A percentile compares a stretch with the other conserved stretches of the same genome.
These are phyloP conservation scores for Neophaeococcomyces aloes DNA, from an alignment of 2,329 filamentous ascomycete species.

Conservation along the genomic window DNA sequence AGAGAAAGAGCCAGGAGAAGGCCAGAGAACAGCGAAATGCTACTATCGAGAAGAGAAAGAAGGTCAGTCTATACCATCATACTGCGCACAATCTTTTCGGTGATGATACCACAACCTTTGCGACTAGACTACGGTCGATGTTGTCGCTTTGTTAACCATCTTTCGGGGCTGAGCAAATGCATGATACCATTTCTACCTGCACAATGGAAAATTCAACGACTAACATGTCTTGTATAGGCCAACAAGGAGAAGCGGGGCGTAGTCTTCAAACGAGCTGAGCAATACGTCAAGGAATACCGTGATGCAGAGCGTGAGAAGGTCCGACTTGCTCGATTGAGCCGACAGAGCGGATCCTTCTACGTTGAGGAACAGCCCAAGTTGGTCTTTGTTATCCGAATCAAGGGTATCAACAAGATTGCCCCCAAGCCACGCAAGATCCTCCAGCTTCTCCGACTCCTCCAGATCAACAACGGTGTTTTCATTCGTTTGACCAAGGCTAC, in stretches of 20 bases:
- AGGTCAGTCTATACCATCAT: conserved; percentile 52
- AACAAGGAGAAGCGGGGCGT: conserved; percentile 97
- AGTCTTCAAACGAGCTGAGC: conserved; percentile 99
- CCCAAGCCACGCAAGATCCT: conserved; percentile 99
- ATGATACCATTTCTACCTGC: not conserved
- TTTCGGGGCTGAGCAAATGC: conserved; percentile 79
- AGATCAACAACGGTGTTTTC: conserved; percentile 99
- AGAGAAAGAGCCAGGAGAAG: conserved; percentile 99
- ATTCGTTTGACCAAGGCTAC: conserved; percentile 96
- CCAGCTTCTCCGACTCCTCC: conserved; percentile 96
- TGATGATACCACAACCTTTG: conserved; percentile 86
- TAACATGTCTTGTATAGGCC: conserved; percentile 48
- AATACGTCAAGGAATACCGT: conserved; percentile 99
- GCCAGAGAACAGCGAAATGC: conserved; percentile 79
- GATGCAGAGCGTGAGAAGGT: conserved; percentile 98
- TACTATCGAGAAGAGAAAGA: conserved; percentile 75
- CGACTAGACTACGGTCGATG: conserved; percentile 97
- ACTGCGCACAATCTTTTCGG: conserved; percentile 32
- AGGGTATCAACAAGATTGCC: conserved; percentile 99
- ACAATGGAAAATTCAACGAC: conserved; percentile 1
- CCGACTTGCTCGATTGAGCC: conserved; percentile 77
- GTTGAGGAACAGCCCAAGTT: conserved; percentile 91
- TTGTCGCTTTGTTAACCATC: conserved; percentile 95
- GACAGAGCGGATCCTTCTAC: conserved; percentile 87
- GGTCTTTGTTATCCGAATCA: conserved; percentile 97